phyloP scores from a whole-genome alignment of 257 asterid genomes.

The Catharanthus roseus region DNA sequence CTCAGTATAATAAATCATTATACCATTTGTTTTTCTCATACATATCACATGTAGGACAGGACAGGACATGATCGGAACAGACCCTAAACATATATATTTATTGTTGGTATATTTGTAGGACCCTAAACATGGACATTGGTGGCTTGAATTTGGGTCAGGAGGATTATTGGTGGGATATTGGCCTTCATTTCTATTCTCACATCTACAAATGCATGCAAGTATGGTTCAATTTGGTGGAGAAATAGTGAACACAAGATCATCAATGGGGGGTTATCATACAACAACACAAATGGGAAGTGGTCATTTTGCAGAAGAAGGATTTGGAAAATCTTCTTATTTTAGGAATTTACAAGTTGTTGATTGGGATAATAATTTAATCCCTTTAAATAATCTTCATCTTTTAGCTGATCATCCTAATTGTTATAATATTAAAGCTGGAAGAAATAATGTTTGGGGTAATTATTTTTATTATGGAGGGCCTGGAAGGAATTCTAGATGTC shows the following conservation, averaged over 20 bases:
- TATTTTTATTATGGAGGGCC: slow-evolving; percentile 95
- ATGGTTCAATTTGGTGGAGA: slow-evolving; percentile 95
- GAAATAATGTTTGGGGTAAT: slow-evolving; percentile 81
- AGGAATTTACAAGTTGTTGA: slow-evolving; percentile 84
- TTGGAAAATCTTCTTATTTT: slow-evolving; percentile 77
- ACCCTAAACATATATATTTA: too few relatives aligned
- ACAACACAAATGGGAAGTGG: slow-evolving; percentile 96
- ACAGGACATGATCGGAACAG: neutral
- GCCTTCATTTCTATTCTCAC: slow-evolving; percentile 75
- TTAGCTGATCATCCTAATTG: slow-evolving; percentile 89
- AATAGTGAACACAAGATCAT: slow-evolving; percentile 66
- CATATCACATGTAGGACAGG: too few relatives aligned
- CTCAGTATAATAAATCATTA: too few relatives aligned
- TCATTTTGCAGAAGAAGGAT: slow-evolving; percentile 80
- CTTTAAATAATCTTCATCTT: slow-evolving; percentile 62
- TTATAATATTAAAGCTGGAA: slow-evolving; percentile 72
- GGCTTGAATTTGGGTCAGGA: slow-evolving; percentile 86
- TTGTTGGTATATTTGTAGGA: slow-evolving; percentile 49
- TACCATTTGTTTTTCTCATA: too few relatives aligned
- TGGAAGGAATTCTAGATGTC: slow-evolving; percentile 71
- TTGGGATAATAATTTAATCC: slow-evolving; percentile 84
- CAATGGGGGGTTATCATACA: slow-evolving; percentile 75
- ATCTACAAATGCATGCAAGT: slow-evolving; percentile 65
- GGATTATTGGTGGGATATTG: slow-evolving; percentile 85
- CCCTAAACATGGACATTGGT: slow-evolving; percentile 97